Conservation (phyloP, 2,329 filamentous ascomycete species). For the Fusarium camptoceras region DNA sequence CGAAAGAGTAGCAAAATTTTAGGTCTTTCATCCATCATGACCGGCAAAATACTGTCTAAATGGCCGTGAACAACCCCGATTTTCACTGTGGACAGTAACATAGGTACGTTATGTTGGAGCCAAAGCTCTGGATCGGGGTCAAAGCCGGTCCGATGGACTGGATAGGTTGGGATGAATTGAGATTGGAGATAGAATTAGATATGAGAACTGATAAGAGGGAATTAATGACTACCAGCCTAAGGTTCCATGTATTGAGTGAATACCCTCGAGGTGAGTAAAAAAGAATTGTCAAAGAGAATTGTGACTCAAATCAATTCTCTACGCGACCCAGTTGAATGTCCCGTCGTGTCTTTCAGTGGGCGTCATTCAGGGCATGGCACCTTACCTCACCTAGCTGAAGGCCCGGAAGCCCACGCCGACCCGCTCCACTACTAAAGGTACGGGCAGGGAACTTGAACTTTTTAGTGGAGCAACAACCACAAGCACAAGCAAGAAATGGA, state of each 20-base stretch:
- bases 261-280: not conserved
- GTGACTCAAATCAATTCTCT: constrained; percentile 10
- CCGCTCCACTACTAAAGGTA: constrained; percentile 34
- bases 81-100: constrained; percentile 12
- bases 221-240: not conserved
- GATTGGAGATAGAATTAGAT: constrained; percentile 25
- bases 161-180: constrained; percentile 5
- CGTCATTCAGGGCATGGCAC: constrained; percentile 36
- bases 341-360: constrained; percentile 31
- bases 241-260: not conserved
- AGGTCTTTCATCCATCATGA: not conserved
- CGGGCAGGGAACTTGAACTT: constrained; percentile 35
- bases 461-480: constrained; percentile 34
- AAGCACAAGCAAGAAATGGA: constrained; percentile 36
- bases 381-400: constrained; percentile 23
- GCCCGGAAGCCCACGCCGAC: constrained; percentile 37
- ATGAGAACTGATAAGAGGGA: constrained; percentile 22
- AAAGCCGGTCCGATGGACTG: constrained; percentile 32
- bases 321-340: not conserved
- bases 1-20: constrained; percentile 8
- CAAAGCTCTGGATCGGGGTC: constrained; percentile 33
- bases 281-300: not conserved
- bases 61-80: constrained; percentile 10
- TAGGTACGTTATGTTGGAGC: constrained; percentile 20
- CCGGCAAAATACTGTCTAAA: not conserved